Base-by-base conservation (phyloP, 2,329 filamentous ascomycete species). In the Clarireedia homoeocarpa region DNA sequence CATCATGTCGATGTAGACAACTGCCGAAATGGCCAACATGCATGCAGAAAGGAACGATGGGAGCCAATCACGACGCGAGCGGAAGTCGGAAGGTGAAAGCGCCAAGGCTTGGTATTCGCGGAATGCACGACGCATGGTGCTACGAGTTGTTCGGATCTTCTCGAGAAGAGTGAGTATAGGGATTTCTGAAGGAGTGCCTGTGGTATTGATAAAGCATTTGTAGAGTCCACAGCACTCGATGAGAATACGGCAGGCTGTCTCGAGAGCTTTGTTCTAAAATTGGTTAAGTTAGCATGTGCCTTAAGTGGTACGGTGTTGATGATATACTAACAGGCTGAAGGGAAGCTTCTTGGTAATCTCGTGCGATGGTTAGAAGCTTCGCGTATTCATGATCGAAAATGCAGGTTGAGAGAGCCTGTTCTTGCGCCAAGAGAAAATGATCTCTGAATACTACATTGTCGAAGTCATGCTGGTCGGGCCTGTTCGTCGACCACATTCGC, bases 21-120 rank as follows among this genome's bases (percentile, higher is more conserved):
- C 51, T 5, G 59, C 59, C 6, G 58, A 44, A 17, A 53, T 48
- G 5, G 55, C 42, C 26, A 61, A 39, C 12, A 52, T 56, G 27
- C 51, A 54, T 6, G 59, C 59, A 6, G 51, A 51, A 24, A 61
- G 54, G n/a, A 61, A 61, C 17, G 59, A 54, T 23, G 59, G 59
- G 7, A 61, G 46, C 59, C 59, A 61, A 26, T 59, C 58, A 10
- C 57, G 47, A 15, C 59, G 51, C 38, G 49, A 40, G 6, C 59
- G 48, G 9, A 39, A 53, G 42, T 51, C 47, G 2, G 59, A 59
- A 14, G 59, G 58, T 15, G 59, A 55, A 5, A 59, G 42, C 10
- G 59, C 58, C 6, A 61, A 49, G 7, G 44, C 38, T 48, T 61
- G 54, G 12, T 51, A 49, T 53, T 61, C 54, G 27, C 52, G 56